Evolutionary conservation across 2,329 filamentous ascomycete species (phyloP).

Genomic region (Sordariomycetes sp.): DNA sequence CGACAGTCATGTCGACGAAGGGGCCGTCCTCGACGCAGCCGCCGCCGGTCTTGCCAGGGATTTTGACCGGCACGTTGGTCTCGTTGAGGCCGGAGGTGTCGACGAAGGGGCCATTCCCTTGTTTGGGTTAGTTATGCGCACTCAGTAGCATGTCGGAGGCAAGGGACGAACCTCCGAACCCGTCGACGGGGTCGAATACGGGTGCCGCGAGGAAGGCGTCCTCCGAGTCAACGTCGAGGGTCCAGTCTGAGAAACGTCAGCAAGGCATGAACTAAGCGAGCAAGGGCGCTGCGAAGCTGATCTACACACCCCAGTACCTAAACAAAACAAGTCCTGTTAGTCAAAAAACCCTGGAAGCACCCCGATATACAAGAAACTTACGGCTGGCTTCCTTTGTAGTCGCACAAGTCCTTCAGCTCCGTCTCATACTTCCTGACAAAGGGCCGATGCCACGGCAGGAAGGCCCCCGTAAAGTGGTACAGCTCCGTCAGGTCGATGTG

Average conservation of each 20-base stretch:
- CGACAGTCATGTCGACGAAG: slow-evolving; percentile 23
- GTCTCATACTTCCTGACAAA: slow-evolving; percentile 13
- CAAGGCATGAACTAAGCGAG: neutral
- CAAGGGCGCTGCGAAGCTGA: neutral
- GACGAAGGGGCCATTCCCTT: slow-evolving; percentile 13
- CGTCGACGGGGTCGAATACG: slow-evolving; percentile 18
- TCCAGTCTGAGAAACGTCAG: slow-evolving; percentile 3
- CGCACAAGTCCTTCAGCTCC: slow-evolving; percentile 11
- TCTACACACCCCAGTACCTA: slow-evolving; percentile 3
- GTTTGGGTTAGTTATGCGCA: neutral
- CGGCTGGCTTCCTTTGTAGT: slow-evolving; percentile 14
- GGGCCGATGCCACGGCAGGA: slow-evolving; percentile 18
- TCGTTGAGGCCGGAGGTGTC: slow-evolving; percentile 13
- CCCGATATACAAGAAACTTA: slow-evolving; percentile 15
- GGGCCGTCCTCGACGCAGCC: slow-evolving; percentile 37
- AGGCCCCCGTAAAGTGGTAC: slow-evolving; percentile 18
- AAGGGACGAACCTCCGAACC: slow-evolving; percentile 17
- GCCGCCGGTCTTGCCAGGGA: slow-evolving; percentile 27
- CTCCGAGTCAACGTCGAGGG: slow-evolving; percentile 7
- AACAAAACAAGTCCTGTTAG: neutral
- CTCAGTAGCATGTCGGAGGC: neutral
- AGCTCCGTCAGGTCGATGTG: slow-evolving; percentile 13
- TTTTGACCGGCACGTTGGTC: slow-evolving; percentile 17
- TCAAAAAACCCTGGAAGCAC: slow-evolving; percentile 9
- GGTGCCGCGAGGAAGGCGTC: slow-evolving; percentile 12